Conservation (phyloP, 192 early-diverging fungal species). For the Coemansia reversa region DNA sequence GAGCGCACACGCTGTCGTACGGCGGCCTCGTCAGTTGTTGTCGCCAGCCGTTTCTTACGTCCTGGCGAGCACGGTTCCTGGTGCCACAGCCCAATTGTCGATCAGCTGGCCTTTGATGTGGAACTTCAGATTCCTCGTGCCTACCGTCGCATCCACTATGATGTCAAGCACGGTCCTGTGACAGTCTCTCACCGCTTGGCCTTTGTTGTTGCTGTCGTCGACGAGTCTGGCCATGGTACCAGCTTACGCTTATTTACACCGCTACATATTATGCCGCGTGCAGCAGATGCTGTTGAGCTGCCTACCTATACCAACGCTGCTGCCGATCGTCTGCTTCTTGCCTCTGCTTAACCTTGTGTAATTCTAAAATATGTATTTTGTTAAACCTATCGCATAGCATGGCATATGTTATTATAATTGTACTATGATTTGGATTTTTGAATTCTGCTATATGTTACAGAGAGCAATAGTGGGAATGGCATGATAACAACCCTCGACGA, state of each 20-base stretch:
- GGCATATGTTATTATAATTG: too few species aligned
- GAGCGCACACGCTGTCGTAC: constrained; percentile 47
- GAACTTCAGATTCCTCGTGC: constrained; percentile 49
- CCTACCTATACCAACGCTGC: constrained; percentile 44
- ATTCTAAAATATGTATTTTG: too few species aligned
- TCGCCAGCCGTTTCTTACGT: constrained; percentile 32
- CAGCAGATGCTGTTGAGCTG: constrained; percentile 26
- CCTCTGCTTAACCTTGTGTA: constrained; percentile 1
- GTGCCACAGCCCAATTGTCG: constrained; percentile 34
- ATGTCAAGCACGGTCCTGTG: constrained; percentile 47
- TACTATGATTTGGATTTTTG: too few species aligned
- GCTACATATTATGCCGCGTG: constrained; percentile 49
- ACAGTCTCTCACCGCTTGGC: constrained; percentile 51
- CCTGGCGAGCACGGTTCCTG: constrained; percentile 26
- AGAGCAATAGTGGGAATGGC: too few species aligned
- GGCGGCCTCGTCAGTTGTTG: constrained; percentile 28
- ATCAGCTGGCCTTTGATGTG: constrained; percentile 50
- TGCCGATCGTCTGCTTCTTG: constrained; percentile 32
- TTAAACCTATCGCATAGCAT: too few species aligned
- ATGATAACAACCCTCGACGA: too few species aligned
- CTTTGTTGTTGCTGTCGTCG: constrained; percentile 49
- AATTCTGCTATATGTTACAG: too few species aligned
- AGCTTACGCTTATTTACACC: constrained; percentile 50
- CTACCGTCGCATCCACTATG: constrained; percentile 50
- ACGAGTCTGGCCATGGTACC: constrained; percentile 43